Evolutionary conservation across 2,329 filamentous ascomycete genomes (phyloP).

Genomic region (Thermothelomyces thermophilus): DNA sequence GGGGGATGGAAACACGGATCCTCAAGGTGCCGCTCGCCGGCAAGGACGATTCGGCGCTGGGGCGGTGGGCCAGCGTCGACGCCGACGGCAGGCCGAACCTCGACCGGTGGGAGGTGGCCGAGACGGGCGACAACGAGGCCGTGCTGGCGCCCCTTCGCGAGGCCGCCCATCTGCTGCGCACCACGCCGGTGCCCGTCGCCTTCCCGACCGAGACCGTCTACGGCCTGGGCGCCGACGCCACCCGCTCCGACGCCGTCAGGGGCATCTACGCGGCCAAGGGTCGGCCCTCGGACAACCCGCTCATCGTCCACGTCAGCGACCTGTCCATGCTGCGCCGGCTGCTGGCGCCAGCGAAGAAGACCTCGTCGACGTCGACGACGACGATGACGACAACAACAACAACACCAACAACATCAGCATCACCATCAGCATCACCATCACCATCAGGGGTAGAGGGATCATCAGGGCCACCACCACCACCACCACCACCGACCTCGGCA

Average conservation of each 20-base stretch:
- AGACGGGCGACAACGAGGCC: constrained; percentile 5
- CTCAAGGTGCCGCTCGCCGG: constrained; percentile 23
- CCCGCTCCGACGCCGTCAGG: constrained; percentile 70
- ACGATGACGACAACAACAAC: background rate
- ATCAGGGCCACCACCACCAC: no score
- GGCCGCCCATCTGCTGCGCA: constrained; percentile 60
- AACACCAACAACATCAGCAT: background rate
- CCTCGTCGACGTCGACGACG: no score
- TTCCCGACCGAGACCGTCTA: constrained; percentile 99
- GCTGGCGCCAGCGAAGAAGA: constrained; percentile 36
- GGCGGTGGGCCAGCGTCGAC: constrained; percentile 15
- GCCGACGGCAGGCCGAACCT: constrained; percentile 23
- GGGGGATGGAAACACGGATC: constrained; percentile 28
- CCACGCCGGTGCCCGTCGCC: constrained; percentile 69
- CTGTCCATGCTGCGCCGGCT: constrained; percentile 65
- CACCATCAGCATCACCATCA: background rate
- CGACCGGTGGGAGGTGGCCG: constrained; percentile 38
- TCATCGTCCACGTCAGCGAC: constrained; percentile 88
- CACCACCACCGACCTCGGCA: no score
- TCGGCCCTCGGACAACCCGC: constrained; percentile 84
- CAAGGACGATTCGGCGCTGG: constrained; percentile 13
- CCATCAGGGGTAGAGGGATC: background rate
- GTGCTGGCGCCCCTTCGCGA: constrained; percentile 43
- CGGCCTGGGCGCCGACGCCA: constrained; percentile 92
- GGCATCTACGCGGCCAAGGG: constrained; percentile 94